A percentile compares a stretch with the other conserved stretches of the same genome.
These are phyloP conservation scores for Papiliotrema nemorosa DNA, from an alignment of 1,284 basidiomycete genomes.

Conservation along the genomic window DNA sequence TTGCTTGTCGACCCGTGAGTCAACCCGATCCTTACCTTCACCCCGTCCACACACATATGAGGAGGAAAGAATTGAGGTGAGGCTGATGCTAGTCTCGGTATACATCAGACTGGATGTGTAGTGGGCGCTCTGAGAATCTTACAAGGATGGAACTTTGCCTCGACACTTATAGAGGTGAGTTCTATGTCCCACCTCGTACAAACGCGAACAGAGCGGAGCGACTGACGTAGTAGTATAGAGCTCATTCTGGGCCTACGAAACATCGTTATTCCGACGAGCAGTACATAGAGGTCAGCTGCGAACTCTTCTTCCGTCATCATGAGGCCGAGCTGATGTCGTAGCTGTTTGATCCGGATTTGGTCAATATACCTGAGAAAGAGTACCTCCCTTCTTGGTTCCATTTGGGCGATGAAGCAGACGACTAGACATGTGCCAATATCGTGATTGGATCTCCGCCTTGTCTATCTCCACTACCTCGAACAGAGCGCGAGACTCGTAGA, in stretches of 20 bases:
- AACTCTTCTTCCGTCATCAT: background rate
- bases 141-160: slow-evolving; percentile 49
- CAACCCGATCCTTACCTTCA: too few species aligned
- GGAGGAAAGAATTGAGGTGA: background rate
- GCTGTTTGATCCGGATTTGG: slow-evolving; percentile 46
- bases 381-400: slow-evolving; percentile 38
- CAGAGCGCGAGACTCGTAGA: too few species aligned
- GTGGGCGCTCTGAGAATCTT: slow-evolving; percentile 41
- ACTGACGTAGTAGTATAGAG: slow-evolving; percentile 32
- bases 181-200: too few species aligned
- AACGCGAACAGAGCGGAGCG: background rate
- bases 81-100: slow-evolving; percentile 32
- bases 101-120: slow-evolving; percentile 47
- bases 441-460: too few species aligned
- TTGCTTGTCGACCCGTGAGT: slow-evolving; percentile 46
- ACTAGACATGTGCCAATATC: too few species aligned
- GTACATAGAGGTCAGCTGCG: slow-evolving; percentile 44
- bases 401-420: background rate
- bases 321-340: slow-evolving; percentile 5
- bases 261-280: slow-evolving; percentile 48
- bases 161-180: slow-evolving; percentile 40
- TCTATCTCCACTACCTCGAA: too few species aligned
- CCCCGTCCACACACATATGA: too few species aligned
- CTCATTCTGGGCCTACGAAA: slow-evolving; percentile 43
- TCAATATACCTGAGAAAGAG: slow-evolving; percentile 36